Base-by-base conservation (phyloP, 768 basidiomycete genomes). In the Candolleomyces eurysporus region DNA sequence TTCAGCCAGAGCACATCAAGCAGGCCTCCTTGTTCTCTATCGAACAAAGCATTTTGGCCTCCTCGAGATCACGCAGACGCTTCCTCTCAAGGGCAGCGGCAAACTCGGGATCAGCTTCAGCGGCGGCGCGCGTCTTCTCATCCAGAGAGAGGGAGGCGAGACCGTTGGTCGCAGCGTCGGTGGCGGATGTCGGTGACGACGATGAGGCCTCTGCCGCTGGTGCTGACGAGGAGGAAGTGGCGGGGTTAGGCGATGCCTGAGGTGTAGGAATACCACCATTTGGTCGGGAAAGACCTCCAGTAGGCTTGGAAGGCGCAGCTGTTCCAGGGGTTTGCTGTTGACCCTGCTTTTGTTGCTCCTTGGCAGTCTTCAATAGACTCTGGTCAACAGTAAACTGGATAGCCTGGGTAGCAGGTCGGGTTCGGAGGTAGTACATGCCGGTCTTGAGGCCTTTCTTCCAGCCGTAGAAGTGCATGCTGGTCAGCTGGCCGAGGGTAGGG, bases 401-500 rank as follows among this genome's bases (percentile, higher is more conserved):
- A 55, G 97, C 97, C 69, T 94, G 90, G 13, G 94, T 92, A 9
- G 96, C 95, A 5, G 97, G 93, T 57, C 93, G 85, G 40, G 97
- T 98, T 58, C 97, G 87, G 54, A 99, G 83, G 76, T 99, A 98
- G 78, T 94, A 95, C 92, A 96, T 96, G 66, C 96, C 97, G 0
- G 97, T 99, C 85, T 99, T 99, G 70, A 99, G 78, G 39, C 97
- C 97, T 78, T 94, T 94, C 84, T 96, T 96, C 97, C 97, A 98
- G n/a, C 95, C 97, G 72, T 98, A 98, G 81, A 96, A 96, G 75
- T 96, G 94, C 94, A 95, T 95, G 63, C 89, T 91, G 43, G 94
- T 96, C 64, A 99, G 80, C 74, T 99, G 96, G 9, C 93, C 93
- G 61, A 89, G 79, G 3, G 94, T 94, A 32, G 96, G 96, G 43